These are phyloP conservation scores for Corymbia maculata DNA, from an alignment of 345 rosid species.

Conservation along the genomic window DNA sequence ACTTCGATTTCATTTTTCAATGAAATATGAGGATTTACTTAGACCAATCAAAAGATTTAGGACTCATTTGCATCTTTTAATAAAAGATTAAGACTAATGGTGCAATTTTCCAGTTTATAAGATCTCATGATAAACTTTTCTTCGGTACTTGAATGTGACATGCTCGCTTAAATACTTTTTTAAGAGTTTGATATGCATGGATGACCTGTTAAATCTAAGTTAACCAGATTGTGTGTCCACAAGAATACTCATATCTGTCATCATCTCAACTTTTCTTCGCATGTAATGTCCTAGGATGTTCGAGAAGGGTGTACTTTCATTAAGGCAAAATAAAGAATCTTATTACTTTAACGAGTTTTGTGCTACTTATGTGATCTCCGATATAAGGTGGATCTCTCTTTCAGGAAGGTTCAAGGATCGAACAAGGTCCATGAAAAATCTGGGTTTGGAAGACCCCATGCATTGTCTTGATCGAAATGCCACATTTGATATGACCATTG, in stretches of 20 bases:
- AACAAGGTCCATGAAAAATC: background rate
- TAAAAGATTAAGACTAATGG: background rate
- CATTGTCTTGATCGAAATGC: background rate
- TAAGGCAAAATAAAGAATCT: background rate
- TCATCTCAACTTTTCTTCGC: background rate
- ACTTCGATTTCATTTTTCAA: background rate
- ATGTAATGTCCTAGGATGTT: background rate
- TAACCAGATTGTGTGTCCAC: background rate
- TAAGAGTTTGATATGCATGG: background rate
- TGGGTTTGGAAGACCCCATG: background rate
- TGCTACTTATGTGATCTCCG: background rate
- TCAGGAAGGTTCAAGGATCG: background rate
- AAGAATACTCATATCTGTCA: background rate
- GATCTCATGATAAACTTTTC: background rate
- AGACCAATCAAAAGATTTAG: too few species aligned
- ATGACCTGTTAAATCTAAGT: background rate
- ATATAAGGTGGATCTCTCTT: background rate
- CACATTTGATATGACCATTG: background rate
- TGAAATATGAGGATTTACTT: background rate
- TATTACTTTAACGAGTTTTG: background rate
- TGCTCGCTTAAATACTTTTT: background rate
- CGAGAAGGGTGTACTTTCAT: background rate
- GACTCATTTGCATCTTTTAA: background rate
- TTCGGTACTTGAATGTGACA: background rate
- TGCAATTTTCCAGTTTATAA: background rate